Base-by-base conservation (phyloP, 345 rosid genomes). In the Microthlaspi erraticum region DNA sequence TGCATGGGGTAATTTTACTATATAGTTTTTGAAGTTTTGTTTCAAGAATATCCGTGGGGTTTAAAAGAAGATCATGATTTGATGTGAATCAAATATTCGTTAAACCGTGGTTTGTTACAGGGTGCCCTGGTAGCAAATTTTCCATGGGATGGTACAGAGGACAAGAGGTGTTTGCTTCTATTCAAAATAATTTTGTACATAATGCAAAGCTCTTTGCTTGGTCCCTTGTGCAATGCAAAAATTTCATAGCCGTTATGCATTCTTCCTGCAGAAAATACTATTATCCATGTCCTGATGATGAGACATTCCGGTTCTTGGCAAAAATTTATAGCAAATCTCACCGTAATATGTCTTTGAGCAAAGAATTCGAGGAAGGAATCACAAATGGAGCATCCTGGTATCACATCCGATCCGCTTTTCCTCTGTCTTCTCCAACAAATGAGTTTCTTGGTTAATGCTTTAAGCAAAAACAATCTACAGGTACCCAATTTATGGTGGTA, bases 401-500 rank as follows among this genome's bases (percentile, higher is more conserved):
- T 74, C 76, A 43, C 45, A 71, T 71, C 23, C 6, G 7, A 43
- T 38, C 36, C 37, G 20, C n/a, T n/a, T 10, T 59, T 59, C 11
- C 20, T 37, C 56, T 46, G 26, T 33, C 76, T 57, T 65, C 20
- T 59, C 31, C 44, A 29, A n/a, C 18, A 50, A 51, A 34, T 43
- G 66, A 60, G 17, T 26, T 66, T 65, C 50, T 49, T 16, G 43
- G 55, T 16, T 31, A 56, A 60, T 67, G 44, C 43, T 57, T 17
- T 56, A 63, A 19, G 68, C 41, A 78, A 62, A 62, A 62, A 77
- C 56, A 54, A 68, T 72, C 20, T 73, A 49, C 84, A 93, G 98
- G 97, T 94, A 91, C 73, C 99, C 99, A 6, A 85, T 94, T 54
- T 94, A 91, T 82, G 99, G 96, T 54, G 99, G 93, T 76, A 94